These are phyloP conservation scores for Cladosporium colombiae DNA, from an alignment of 2,329 filamentous ascomycete species.

Conservation along the genomic window DNA sequence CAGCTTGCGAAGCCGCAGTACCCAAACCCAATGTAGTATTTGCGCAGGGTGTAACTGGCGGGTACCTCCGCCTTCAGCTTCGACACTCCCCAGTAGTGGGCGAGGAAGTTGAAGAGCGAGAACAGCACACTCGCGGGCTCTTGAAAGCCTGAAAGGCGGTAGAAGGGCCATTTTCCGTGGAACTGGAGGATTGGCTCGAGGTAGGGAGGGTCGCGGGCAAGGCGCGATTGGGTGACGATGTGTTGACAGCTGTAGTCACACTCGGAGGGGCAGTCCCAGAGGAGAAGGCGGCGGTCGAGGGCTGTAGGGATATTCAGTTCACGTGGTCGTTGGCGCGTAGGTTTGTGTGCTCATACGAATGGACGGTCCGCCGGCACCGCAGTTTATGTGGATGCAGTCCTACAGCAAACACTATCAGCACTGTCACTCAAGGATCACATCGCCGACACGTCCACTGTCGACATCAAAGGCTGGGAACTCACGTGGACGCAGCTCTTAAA, in stretches of 20 bases:
- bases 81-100: constrained; percentile 75
- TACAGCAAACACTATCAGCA: constrained; percentile 40
- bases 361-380: constrained; percentile 63
- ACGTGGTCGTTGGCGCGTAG: background rate
- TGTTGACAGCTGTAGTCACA: constrained; percentile 99
- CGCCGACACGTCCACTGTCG: background rate
- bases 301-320: constrained; percentile 55
- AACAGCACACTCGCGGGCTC: constrained; percentile 94
- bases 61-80: constrained; percentile 72
- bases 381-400: constrained; percentile 82
- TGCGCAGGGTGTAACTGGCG: constrained; percentile 69
- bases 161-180: constrained; percentile 98
- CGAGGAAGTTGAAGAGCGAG: constrained; percentile 85
- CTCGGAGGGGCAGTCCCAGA: constrained; percentile 91
- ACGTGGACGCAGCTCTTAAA: constrained; percentile 87
- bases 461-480: constrained; percentile 32
- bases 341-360: constrained; percentile 60
- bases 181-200: constrained; percentile 77
- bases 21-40: constrained; percentile 78
- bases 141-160: constrained; percentile 86
- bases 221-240: constrained; percentile 74
- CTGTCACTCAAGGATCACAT: background rate
- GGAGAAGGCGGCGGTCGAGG: constrained; percentile 77
- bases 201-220: constrained; percentile 64
- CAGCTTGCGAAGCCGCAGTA: constrained; percentile 81